These are phyloP conservation scores for Xenoacremonium recifei DNA, from an alignment of 2,329 filamentous ascomycete genomes.

Conservation along the genomic window DNA sequence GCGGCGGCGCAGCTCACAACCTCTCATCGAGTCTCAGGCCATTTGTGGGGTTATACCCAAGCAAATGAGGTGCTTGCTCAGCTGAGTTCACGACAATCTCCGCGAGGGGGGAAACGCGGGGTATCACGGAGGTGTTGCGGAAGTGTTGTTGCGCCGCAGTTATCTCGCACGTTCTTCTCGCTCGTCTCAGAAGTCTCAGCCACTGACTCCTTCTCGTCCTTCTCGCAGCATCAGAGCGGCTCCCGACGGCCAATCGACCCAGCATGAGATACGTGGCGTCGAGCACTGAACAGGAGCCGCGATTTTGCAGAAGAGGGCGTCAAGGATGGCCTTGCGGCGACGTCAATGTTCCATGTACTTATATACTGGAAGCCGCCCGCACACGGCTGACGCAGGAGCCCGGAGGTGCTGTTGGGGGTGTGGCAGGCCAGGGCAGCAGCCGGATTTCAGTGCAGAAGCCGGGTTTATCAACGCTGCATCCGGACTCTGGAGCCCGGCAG, in stretches of 20 bases:
- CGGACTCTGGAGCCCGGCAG: neutral
- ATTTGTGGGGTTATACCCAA: slow-evolving; percentile 12
- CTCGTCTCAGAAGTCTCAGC: neutral
- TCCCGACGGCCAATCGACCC: neutral
- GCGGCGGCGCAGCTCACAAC: slow-evolving; percentile 3
- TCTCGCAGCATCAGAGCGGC: too few species aligned
- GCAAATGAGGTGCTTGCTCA: slow-evolving; percentile 1
- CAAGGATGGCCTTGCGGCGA: neutral
- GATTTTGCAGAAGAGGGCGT: neutral
- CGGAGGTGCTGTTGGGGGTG: too few species aligned
- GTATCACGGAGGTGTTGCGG: neutral
- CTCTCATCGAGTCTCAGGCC: slow-evolving; percentile 7
- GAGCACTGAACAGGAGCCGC: neutral
- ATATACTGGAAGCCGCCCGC: too few species aligned
- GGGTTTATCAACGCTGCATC: too few species aligned
- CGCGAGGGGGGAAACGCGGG: slow-evolving; percentile 1
- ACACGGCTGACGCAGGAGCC: too few species aligned
- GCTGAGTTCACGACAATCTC: slow-evolving; percentile 2
- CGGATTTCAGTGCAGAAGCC: too few species aligned
- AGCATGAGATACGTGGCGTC: neutral
- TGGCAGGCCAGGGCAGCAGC: too few species aligned
- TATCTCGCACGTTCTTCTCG: neutral
- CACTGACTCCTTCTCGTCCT: too few species aligned
- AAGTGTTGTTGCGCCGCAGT: neutral
- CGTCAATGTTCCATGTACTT: too few species aligned